A percentile compares a stretch with the other conserved stretches of the same genome.
These are phyloP conservation scores for Saccharomyces hybrid DNA, from an alignment of 1,139 yeast species.

Conservation along the genomic window DNA sequence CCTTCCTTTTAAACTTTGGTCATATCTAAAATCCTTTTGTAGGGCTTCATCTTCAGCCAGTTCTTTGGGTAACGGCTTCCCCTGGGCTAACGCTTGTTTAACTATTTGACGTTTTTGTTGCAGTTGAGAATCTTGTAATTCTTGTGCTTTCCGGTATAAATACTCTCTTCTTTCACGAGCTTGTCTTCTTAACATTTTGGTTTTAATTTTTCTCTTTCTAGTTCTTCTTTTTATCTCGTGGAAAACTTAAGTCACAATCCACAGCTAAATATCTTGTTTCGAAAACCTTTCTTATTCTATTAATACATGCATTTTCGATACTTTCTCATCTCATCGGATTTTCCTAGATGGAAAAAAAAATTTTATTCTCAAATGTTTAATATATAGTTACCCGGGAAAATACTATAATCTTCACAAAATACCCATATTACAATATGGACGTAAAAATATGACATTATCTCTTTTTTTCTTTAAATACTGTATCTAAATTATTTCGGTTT, in stretches of 20 bases:
- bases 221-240: neutral
- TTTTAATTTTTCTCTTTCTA: neutral
- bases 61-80: slow-evolving; percentile 84
- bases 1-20: slow-evolving; percentile 32
- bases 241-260: neutral
- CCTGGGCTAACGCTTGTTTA: slow-evolving; percentile 82
- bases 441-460: neutral
- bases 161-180: slow-evolving; percentile 95
- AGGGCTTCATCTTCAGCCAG: slow-evolving; percentile 78
- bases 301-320: neutral
- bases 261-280: neutral
- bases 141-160: slow-evolving; percentile 78
- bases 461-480: slow-evolving; percentile 1
- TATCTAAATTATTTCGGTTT: neutral
- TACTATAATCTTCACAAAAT: neutral
- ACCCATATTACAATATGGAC: neutral
- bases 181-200: slow-evolving; percentile 66
- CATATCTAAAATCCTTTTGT: slow-evolving; percentile 76
- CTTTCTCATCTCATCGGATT: slow-evolving; percentile 8
- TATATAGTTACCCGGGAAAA: neutral
- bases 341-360: slow-evolving; percentile 1
- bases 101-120: slow-evolving; percentile 81
- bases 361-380: neutral
- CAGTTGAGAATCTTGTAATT: slow-evolving; percentile 79
- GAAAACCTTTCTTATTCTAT: neutral